Conservation (phyloP, 495 filamentous ascomycete species). For the Xylaria intraflava region DNA sequence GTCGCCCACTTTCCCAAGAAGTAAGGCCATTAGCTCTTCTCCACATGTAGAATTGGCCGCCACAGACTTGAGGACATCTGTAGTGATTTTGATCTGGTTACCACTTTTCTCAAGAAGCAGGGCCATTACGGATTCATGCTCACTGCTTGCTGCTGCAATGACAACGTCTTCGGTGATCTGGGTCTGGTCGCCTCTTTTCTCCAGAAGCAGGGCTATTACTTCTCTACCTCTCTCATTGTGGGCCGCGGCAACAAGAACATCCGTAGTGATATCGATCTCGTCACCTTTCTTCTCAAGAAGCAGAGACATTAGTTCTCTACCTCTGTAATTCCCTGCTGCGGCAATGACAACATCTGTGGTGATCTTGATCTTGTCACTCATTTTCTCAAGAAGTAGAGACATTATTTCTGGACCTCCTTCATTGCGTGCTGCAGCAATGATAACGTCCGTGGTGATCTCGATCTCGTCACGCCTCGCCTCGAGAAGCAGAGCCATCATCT, state of each 20-base stretch:
- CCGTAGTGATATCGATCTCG: no score
- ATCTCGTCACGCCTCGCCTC: conserved; percentile 11
- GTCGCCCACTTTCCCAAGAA: background rate
- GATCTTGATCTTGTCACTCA: no score
- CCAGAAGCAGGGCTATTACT: background rate
- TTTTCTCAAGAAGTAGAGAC: no score
- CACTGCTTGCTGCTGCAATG: background rate
- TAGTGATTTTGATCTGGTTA: background rate
- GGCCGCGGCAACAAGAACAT: no score
- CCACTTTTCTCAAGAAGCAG: conserved; percentile 5
- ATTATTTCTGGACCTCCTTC: no score
- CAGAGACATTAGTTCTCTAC: conserved; percentile 1
- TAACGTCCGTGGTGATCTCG: conserved; percentile 8
- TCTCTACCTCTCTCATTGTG: background rate
- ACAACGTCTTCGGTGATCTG: background rate
- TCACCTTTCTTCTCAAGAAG: background rate
- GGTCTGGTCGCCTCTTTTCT: no score
- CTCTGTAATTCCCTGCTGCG: no score
- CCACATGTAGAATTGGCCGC: background rate
- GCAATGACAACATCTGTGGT: no score
- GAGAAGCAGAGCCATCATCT: conserved; percentile 3
- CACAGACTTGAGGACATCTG: background rate
- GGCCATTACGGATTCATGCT: no score
- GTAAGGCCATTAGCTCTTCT: background rate
- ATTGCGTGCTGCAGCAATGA: conserved; percentile 16